Base-by-base conservation (phyloP, 192 early-diverging fungal genomes). In the Gamsiella multidivaricata region DNA sequence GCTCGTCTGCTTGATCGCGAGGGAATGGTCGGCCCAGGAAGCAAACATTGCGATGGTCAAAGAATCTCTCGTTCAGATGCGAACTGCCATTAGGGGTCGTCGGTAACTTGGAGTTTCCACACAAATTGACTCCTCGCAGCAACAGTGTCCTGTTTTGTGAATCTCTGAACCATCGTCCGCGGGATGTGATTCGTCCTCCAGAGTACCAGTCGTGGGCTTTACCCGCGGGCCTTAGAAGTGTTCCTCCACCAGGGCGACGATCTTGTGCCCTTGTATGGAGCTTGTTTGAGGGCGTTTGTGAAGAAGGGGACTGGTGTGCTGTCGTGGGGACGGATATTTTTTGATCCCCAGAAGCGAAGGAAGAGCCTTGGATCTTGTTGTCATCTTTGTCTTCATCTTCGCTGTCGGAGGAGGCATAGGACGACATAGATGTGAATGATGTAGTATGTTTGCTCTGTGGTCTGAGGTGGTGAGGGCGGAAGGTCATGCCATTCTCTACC, bases 21-120 rank as follows among this genome's bases (percentile, higher is more conserved):
- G 89, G 87, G 65, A 95, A 92, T 5, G 94, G 94, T 6, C 93
- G 64, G 3, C 89, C 89, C 32, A 95, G 79, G 80, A 95, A 95
- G 49, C 88, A 90, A 0, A 95, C 92, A 68, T 89, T 72, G 15
- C 82, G 70, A 65, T 94, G 93, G 63, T 92, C 85, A 74, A 88
- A 92, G 69, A 95, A 91, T 4, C 83, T 76, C 26, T 89, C 80
- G 4, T 63, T 75, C 25, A 90, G 65, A 70, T 92, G 90, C 2
- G 88, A 85, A 4, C 85, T 85, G 3, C 88, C 87, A 39, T 88
- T 81, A 32, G 93, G 91, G 32, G 58, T 82, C 2, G 88, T 91
- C 1, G 94, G 94, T 4, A 94, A 78, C 74, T 95, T 95, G 8
- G 86, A 89, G 42, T 88, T 89, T 26, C 92, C 93, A 51, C 90